A percentile compares a stretch with the other conserved stretches of the same genome.
phyloP scores from a whole-genome alignment of 768 basidiomycete genomes.

The Mrakia blollopis region DNA sequence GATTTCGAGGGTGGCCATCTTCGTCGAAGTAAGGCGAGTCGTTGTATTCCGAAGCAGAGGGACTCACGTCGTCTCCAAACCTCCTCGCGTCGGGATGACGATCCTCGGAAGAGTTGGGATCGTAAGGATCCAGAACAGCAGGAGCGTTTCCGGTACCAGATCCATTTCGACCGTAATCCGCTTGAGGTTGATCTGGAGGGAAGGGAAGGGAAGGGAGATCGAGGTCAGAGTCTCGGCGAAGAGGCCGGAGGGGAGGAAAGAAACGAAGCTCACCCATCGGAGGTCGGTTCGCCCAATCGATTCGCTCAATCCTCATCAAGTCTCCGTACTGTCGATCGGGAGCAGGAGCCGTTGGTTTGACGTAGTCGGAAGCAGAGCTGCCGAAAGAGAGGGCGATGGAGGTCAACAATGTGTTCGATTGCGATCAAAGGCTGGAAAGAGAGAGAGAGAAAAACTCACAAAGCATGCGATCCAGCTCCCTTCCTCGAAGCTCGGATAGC shows the following conservation, averaged over 20 bases:
- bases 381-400: no score
- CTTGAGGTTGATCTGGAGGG: constrained; percentile 3
- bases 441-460: background rate
- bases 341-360: constrained; percentile 10
- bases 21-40: constrained; percentile 25
- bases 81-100: constrained; percentile 19
- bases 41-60: constrained; percentile 24
- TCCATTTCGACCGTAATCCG: constrained; percentile 17
- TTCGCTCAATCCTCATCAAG: constrained; percentile 27
- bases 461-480: constrained; percentile 30
- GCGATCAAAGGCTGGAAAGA: no score
- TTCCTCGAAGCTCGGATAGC: constrained; percentile 53
- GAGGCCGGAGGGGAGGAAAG: no score
- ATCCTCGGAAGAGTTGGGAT: constrained; percentile 23
- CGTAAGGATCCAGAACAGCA: constrained; percentile 17
- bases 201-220: no score
- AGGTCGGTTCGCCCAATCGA: constrained; percentile 26
- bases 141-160: constrained; percentile 13
- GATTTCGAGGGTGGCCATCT: constrained; percentile 13
- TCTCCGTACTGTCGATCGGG: constrained; percentile 24
- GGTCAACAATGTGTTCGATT: no score
- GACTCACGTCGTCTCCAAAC: constrained; percentile 21
- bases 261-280: constrained; percentile 12
- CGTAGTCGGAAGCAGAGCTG: constrained; percentile 30
- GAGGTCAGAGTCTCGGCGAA: no score